Evolutionary conservation across 2,329 filamentous ascomycete genomes (phyloP).

Genomic region (Diaporthe sp.): DNA sequence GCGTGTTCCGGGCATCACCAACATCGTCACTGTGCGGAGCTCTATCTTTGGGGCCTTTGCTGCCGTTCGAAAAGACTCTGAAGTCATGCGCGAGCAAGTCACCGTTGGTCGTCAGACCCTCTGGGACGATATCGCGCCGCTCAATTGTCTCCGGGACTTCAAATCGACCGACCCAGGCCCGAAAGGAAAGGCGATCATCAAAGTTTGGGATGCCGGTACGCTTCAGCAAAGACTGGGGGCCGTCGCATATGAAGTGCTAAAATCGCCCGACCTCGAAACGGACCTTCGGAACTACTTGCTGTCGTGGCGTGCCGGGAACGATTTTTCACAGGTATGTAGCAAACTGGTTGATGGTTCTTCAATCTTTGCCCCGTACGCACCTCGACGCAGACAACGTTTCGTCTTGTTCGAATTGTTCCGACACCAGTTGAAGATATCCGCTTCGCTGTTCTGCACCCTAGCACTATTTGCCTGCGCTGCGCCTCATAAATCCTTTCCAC

Average conservation of each 20-base stretch:
- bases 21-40: conserved; percentile 86
- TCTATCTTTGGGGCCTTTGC: conserved; percentile 93
- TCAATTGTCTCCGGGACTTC: conserved; percentile 78
- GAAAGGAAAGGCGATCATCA: conserved; percentile 56
- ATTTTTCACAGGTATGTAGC: conserved; percentile 39
- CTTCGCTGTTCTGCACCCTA: not conserved
- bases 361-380: not conserved
- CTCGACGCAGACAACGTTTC: not conserved
- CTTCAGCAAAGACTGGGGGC: conserved; percentile 68
- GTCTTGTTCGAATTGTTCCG: not conserved
- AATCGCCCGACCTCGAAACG: conserved; percentile 75
- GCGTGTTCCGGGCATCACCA: conserved; percentile 88
- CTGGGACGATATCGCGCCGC: conserved; percentile 79
- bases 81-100: conserved; percentile 82
- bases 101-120: conserved; percentile 76
- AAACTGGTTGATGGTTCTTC: not conserved
- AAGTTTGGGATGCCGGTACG: conserved; percentile 56
- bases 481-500: not conserved
- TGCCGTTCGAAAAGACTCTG: conserved; percentile 86
- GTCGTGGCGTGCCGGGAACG: conserved; percentile 54
- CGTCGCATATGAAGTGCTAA: conserved; percentile 68
- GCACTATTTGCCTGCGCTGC: not conserved
- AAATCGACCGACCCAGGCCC: conserved; percentile 56
- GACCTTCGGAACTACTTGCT: conserved; percentile 69
- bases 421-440: no score